phyloP scores from a whole-genome alignment of 2,329 filamentous ascomycete species.

The Pseudophaeomoniella oleicola region DNA sequence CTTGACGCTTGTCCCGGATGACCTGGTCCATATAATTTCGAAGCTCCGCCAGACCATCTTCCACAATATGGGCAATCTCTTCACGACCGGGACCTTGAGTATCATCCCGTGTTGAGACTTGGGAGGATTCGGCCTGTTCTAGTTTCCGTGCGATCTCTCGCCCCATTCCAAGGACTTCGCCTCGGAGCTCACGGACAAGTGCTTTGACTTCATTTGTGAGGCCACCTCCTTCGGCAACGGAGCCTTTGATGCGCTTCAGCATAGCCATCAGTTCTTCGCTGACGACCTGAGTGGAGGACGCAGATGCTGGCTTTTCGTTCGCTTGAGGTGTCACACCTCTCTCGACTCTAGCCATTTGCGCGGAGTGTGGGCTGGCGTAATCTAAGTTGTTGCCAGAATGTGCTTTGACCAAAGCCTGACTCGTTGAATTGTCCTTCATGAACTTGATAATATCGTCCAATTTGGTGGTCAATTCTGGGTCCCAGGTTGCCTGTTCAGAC shows the following conservation, averaged over 20 bases:
- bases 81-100: slow-evolving; percentile 40
- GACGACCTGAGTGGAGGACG: slow-evolving; percentile 34
- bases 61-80: slow-evolving; percentile 63
- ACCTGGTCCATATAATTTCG: slow-evolving; percentile 71
- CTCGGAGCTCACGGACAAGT: slow-evolving; percentile 73
- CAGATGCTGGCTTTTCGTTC: slow-evolving; percentile 3
- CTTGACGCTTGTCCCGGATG: slow-evolving; percentile 59
- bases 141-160: slow-evolving; percentile 76
- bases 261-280: slow-evolving; percentile 71
- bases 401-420: slow-evolving; percentile 37
- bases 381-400: neutral
- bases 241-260: slow-evolving; percentile 79
- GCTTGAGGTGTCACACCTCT: slow-evolving; percentile 1
- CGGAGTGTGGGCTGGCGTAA: neutral
- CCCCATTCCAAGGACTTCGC: slow-evolving; percentile 89
- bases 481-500: slow-evolving; percentile 10
- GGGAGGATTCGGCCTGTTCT: slow-evolving; percentile 47
- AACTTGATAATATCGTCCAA: slow-evolving; percentile 58
- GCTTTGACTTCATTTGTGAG: slow-evolving; percentile 87
- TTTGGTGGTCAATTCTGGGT: slow-evolving; percentile 47
- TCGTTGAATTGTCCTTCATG: slow-evolving; percentile 41
- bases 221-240: slow-evolving; percentile 73
- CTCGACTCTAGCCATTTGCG: neutral
- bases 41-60: slow-evolving; percentile 67
- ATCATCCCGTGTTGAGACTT: slow-evolving; percentile 31